A percentile compares a stretch with the other conserved stretches of the same genome.
phyloP scores from a whole-genome alignment of 768 basidiomycete species.

The Lentinula edodes region DNA sequence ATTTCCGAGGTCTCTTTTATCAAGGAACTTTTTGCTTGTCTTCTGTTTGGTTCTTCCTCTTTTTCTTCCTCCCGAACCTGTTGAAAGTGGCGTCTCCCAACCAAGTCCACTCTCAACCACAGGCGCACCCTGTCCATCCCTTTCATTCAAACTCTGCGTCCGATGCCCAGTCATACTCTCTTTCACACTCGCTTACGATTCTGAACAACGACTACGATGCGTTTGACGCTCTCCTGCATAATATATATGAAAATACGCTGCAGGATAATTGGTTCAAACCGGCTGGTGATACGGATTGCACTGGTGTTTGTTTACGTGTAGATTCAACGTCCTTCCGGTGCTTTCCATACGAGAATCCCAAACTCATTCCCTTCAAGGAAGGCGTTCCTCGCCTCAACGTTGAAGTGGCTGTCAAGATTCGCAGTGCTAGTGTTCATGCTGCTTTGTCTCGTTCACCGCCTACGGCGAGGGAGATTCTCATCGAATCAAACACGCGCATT shows the following conservation, averaged over 20 bases:
- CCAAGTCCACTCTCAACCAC: not conserved
- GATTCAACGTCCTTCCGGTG: slow-evolving; percentile 55
- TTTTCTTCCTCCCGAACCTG: not conserved
- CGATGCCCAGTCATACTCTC: not conserved
- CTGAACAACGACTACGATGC: slow-evolving; percentile 69
- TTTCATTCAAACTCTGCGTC: not conserved
- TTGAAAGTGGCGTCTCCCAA: not conserved
- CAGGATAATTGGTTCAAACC: slow-evolving; percentile 83
- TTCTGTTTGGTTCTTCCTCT: not conserved
- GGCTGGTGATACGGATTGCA: slow-evolving; percentile 60
- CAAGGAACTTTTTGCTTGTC: not conserved
- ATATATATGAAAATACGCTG: slow-evolving; percentile 60
- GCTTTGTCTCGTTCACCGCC: slow-evolving; percentile 33
- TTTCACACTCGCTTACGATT: slow-evolving; percentile 26
- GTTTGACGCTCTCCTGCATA: slow-evolving; percentile 74
- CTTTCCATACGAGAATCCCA: slow-evolving; percentile 80
- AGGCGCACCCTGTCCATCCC: not conserved
- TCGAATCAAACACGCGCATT: slow-evolving; percentile 79
- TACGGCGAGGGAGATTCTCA: slow-evolving; percentile 56
- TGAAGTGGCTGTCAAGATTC: slow-evolving; percentile 75
- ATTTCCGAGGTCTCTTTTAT: not conserved
- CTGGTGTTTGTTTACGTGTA: slow-evolving; percentile 71
- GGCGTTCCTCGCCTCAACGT: slow-evolving; percentile 75
- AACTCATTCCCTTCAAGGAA: slow-evolving; percentile 71
- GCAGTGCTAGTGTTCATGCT: slow-evolving; percentile 72